Evolutionary conservation across 495 filamentous ascomycete species (phyloP).

Genomic region (Aspergillus campestris): DNA sequence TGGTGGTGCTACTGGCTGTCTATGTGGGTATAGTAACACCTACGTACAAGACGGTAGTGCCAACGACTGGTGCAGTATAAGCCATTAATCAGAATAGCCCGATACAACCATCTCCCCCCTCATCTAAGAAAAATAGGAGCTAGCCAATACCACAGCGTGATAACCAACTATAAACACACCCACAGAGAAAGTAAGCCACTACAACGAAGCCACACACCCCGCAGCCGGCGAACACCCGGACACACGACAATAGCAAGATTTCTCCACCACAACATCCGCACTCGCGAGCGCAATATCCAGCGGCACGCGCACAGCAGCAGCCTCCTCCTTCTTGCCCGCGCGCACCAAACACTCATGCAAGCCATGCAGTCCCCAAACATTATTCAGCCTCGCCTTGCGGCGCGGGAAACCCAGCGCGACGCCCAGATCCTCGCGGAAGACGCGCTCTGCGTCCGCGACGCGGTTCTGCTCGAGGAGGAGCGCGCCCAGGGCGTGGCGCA

Average conservation of each 20-base stretch:
- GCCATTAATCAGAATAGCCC: too few species aligned
- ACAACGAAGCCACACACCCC: too few species aligned
- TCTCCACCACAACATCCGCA: conserved; percentile 47
- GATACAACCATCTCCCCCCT: too few species aligned
- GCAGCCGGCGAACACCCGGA: too few species aligned
- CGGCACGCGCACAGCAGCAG: conserved; percentile 37
- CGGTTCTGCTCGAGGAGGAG: conserved; percentile 53
- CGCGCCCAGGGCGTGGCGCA: conserved; percentile 57
- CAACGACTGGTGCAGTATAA: too few species aligned
- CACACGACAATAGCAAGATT: conserved; percentile 48
- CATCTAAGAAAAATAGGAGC: too few species aligned
- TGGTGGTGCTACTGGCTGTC: too few species aligned
- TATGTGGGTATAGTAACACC: too few species aligned
- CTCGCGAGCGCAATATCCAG: conserved; percentile 40
- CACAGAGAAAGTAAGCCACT: too few species aligned
- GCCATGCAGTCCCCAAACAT: conserved; percentile 58
- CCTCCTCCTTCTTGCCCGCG: conserved; percentile 39
- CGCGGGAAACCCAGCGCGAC: conserved; percentile 46
- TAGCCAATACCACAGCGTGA: too few species aligned
- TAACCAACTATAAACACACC: too few species aligned
- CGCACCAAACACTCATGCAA: conserved; percentile 52
- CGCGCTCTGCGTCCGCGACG: conserved; percentile 43
- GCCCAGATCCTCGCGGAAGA: conserved; percentile 56
- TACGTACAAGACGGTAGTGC: too few species aligned
- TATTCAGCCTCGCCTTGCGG: conserved; percentile 45